These are phyloP conservation scores for Setaria italica DNA, from an alignment of 202 grass and related monocot species.

Conservation along the genomic window DNA sequence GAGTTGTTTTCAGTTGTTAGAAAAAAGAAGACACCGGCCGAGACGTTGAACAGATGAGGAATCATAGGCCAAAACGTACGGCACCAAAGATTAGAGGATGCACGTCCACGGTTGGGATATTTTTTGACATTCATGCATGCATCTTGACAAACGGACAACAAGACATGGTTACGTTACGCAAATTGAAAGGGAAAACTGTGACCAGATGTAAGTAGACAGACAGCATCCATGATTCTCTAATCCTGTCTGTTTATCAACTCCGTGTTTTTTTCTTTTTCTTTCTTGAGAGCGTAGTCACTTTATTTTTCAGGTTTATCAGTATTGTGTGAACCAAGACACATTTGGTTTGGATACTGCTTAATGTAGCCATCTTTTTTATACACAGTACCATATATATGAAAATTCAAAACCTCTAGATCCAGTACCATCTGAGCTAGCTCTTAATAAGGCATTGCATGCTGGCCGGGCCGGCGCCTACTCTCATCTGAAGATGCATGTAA, in stretches of 20 bases:
- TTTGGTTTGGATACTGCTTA: not conserved
- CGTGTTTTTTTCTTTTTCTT: not conserved
- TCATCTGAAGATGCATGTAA: not conserved
- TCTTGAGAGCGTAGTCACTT: not conserved
- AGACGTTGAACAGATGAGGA: not conserved
- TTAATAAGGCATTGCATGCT: not conserved
- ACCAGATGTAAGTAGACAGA: not conserved
- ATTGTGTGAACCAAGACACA: not conserved
- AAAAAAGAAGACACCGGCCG: not conserved
- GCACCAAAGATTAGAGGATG: not conserved
- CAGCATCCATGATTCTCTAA: constrained; percentile 46
- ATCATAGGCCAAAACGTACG: not conserved
- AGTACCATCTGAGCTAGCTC: too few relatives aligned
- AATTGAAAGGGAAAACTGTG: not conserved
- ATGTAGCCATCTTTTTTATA: too few relatives aligned
- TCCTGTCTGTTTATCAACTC: not conserved
- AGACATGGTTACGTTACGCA: not conserved
- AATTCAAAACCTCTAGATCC: too few relatives aligned
- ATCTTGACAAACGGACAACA: not conserved
- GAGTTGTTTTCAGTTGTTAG: not conserved
- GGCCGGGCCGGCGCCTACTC: not conserved
- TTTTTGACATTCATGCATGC: constrained; percentile 11
- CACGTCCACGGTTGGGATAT: not conserved
- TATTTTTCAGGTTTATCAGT: not conserved
- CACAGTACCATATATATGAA: too few relatives aligned